Base-by-base conservation (phyloP, 2,329 filamentous ascomycete species). In the Ophiostoma populinum region DNA sequence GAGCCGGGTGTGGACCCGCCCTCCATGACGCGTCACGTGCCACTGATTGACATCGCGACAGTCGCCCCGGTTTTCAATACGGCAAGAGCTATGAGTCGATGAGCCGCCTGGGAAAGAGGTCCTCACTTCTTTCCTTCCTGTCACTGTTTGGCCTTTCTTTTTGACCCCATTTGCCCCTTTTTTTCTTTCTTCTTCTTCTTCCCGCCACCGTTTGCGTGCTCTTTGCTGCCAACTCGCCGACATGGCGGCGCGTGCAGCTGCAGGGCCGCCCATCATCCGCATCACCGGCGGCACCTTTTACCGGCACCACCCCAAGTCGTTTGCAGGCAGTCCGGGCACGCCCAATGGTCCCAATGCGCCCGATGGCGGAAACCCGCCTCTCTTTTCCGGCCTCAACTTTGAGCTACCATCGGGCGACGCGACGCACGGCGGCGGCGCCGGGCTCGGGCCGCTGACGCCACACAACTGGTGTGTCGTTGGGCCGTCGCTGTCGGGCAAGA, bases 401-500 rank as follows among this genome's bases (percentile, higher is more conserved):
- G 65, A 67, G 25, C 57, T 95, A 1, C 70, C 77, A 0, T 73
- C 40, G 4, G 32, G 31, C 29, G 39, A 40, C 24, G 21, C 18
- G 4, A 18, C 15, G n/a, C 20, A 75, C 5, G 54, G 59, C 25
- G 51, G 32, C 22, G 25, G 35, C 18, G 24, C 15, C 24, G 13
- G 26, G 2, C 37, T 22, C 32, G 24, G n/a, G n/a, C n/a, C n/a
- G n/a, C n/a, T n/a, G n/a, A 21, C 32, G 20, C 36, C 56, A 11
- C 67, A 79, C 45, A 71, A 82, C 51, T 95, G 86, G 86, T 80
- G 81, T 25, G 63, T 98, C 25, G 63, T 95, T 18, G 85, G 83
- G 0, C 74, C 82, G 0, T 85, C 80, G 0, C 69, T 79, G 1
- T 69, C 75, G 1, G 80, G 80, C 1, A 81, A 87, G 51, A 92